A percentile compares a stretch with the other conserved stretches of the same genome.
Conservation (phyloP, 176 grass and related monocot species). For the Typha latifolia region DNA sequence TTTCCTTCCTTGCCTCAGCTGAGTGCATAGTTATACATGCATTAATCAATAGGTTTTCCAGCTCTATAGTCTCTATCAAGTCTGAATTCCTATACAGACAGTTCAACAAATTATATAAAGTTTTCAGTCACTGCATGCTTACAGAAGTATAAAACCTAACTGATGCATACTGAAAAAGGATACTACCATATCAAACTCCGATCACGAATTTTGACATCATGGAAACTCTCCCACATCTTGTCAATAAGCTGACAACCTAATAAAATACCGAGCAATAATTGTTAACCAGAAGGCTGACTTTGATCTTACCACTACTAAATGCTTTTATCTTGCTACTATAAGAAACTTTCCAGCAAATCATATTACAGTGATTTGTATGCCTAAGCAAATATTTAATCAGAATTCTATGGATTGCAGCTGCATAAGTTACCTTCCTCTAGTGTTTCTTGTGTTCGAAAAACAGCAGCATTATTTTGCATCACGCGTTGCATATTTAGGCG, state of each 20-base stretch:
- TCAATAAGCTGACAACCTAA: slow-evolving; percentile 63
- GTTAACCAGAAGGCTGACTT: slow-evolving; percentile 1
- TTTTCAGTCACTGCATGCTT: background rate
- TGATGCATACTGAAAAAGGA: slow-evolving; percentile 5
- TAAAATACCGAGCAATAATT: slow-evolving; percentile 11
- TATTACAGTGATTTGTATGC: background rate
- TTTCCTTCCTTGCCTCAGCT: slow-evolving; percentile 91
- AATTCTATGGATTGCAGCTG: background rate
- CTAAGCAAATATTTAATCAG: background rate
- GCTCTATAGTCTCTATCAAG: slow-evolving; percentile 84
- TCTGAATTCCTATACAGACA: slow-evolving; percentile 67
- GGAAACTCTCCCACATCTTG: slow-evolving; percentile 54
- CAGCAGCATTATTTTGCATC: slow-evolving; percentile 80
- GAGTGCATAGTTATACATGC: slow-evolving; percentile 91
- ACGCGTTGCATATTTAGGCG: slow-evolving; percentile 73
- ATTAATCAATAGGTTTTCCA: slow-evolving; percentile 93
- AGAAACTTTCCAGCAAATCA: background rate
- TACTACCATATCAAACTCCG: slow-evolving; percentile 81
- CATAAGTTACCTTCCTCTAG: slow-evolving; percentile 44
- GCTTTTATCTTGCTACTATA: background rate
- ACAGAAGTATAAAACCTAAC: background rate
- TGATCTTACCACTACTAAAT: background rate
- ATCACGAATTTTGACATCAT: slow-evolving; percentile 59
- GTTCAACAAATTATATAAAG: background rate
- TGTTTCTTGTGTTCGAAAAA: slow-evolving; percentile 74